Conservation (phyloP, 2,329 filamentous ascomycete genomes). For the Cladosporium colombiae region DNA sequence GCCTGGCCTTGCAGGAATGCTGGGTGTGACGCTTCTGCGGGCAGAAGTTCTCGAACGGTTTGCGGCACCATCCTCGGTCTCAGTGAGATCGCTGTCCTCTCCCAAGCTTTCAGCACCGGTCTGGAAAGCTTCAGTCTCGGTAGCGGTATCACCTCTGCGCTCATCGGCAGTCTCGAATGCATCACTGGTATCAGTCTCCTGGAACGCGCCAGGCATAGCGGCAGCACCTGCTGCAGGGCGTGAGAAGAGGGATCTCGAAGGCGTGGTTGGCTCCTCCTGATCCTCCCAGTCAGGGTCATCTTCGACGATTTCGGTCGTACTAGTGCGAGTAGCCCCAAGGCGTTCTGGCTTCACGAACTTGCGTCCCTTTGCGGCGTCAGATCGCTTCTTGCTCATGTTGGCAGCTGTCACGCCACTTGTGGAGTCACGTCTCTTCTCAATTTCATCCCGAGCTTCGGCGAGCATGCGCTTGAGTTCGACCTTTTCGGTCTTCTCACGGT, state of each 20-base stretch:
- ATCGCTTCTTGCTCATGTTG: conserved; percentile 58
- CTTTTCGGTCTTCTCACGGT: conserved; percentile 98
- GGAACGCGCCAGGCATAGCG: conserved; percentile 36
- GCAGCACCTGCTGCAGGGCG: conserved; percentile 32
- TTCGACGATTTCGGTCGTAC: conserved; percentile 74
- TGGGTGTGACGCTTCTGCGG: conserved; percentile 15
- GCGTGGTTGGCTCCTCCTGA: conserved; percentile 62
- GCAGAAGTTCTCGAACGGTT: not conserved
- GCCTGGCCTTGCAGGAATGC: conserved; percentile 4
- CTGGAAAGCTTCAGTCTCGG: conserved; percentile 85
- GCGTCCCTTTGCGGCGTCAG: conserved; percentile 62
- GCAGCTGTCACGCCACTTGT: conserved; percentile 51
- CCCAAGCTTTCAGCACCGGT: conserved; percentile 77
- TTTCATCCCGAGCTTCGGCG: conserved; percentile 89
- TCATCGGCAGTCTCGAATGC: conserved; percentile 77
- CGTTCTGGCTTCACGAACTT: conserved; percentile 70
- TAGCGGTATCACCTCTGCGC: conserved; percentile 59
- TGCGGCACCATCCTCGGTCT: conserved; percentile 67
- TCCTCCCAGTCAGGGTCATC: conserved; percentile 93
- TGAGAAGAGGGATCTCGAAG: conserved; percentile 46
- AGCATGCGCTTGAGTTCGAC: conserved; percentile 92
- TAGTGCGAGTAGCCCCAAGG: conserved; percentile 73
- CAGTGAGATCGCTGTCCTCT: conserved; percentile 77
- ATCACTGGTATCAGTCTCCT: conserved; percentile 48
- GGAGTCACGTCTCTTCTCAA: conserved; percentile 62